These are phyloP conservation scores for Arthrobotrys sinensis DNA, from an alignment of 2,329 filamentous ascomycete species.

Conservation along the genomic window DNA sequence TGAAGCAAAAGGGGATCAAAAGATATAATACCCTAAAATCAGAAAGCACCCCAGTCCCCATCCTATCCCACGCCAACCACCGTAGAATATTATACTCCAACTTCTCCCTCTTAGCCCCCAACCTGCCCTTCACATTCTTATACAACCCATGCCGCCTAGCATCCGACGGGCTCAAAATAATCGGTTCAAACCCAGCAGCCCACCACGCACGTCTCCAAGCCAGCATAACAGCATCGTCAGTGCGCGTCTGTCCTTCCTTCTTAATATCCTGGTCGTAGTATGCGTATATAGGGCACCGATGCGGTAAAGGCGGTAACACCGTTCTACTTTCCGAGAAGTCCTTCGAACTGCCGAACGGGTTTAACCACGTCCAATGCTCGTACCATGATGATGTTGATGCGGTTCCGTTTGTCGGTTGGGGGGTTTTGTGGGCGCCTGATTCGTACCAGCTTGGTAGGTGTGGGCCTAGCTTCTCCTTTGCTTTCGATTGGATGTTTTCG, in stretches of 20 bases:
- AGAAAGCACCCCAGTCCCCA: slow-evolving; percentile 85
- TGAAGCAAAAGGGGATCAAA: not conserved
- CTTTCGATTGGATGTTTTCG: slow-evolving; percentile 52
- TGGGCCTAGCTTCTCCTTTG: slow-evolving; percentile 57
- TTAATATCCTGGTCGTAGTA: slow-evolving; percentile 82
- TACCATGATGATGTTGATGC: slow-evolving; percentile 75
- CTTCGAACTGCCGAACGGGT: slow-evolving; percentile 86
- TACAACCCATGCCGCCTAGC: slow-evolving; percentile 87
- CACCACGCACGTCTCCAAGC: slow-evolving; percentile 96
- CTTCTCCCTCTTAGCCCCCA: slow-evolving; percentile 67
- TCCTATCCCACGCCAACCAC: slow-evolving; percentile 93
- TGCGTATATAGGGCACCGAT: slow-evolving; percentile 85
- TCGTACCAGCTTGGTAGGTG: slow-evolving; percentile 57
- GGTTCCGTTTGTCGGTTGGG: slow-evolving; percentile 52
- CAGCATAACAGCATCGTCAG: slow-evolving; percentile 80
- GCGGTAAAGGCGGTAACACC: slow-evolving; percentile 81
- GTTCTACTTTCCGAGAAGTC: slow-evolving; percentile 85
- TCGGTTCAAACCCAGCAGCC: slow-evolving; percentile 89
- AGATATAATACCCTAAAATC: slow-evolving; percentile 72
- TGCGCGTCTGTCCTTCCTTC: slow-evolving; percentile 76
- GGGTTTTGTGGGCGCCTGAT: slow-evolving; percentile 75
- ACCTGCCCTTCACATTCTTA: slow-evolving; percentile 72
- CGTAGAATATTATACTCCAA: slow-evolving; percentile 81
- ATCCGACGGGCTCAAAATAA: slow-evolving; percentile 84
- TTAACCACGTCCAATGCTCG: slow-evolving; percentile 89